Conservation (phyloP, 2,329 filamentous ascomycete species). For the Parastagonospora nodorum region DNA sequence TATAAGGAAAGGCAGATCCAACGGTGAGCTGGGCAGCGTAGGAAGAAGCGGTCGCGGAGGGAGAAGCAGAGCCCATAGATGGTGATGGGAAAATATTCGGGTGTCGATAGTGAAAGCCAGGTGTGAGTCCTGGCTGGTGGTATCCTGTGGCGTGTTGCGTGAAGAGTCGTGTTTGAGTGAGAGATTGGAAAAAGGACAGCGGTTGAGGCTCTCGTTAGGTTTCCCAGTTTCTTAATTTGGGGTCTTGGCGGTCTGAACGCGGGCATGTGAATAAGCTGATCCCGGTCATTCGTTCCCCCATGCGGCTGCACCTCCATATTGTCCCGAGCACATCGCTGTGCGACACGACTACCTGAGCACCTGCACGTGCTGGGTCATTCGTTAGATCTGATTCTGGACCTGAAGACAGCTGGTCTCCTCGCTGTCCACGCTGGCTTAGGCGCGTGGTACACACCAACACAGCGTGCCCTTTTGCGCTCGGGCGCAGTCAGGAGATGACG, state of each 20-base stretch:
- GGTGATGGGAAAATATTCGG: slow-evolving; percentile 31
- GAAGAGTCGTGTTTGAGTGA: slow-evolving; percentile 24
- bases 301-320: slow-evolving; percentile 13
- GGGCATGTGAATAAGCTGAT: slow-evolving; percentile 32
- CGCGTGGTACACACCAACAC: neutral
- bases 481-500: slow-evolving; percentile 3
- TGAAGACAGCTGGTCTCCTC: neutral
- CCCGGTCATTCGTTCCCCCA: slow-evolving; percentile 17
- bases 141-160: slow-evolving; percentile 12
- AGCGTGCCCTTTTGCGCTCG: slow-evolving; percentile 3
- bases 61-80: slow-evolving; percentile 54
- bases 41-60: slow-evolving; percentile 37
- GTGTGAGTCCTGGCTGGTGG: slow-evolving; percentile 33
- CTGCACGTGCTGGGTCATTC: slow-evolving; percentile 2
- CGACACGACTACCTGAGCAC: neutral
- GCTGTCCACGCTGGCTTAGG: neutral
- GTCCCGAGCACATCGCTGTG: slow-evolving; percentile 3
- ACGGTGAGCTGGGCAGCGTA: slow-evolving; percentile 38
- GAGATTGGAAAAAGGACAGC: slow-evolving; percentile 19
- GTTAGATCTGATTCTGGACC: neutral
- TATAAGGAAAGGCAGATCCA: slow-evolving; percentile 41
- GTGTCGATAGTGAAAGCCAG: slow-evolving; percentile 34
- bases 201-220: slow-evolving; percentile 20
- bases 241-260: slow-evolving; percentile 20
- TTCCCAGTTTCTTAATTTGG: slow-evolving; percentile 27